Base-by-base conservation (phyloP, 139 green algal genomes). In the Chara braunii region DNA sequence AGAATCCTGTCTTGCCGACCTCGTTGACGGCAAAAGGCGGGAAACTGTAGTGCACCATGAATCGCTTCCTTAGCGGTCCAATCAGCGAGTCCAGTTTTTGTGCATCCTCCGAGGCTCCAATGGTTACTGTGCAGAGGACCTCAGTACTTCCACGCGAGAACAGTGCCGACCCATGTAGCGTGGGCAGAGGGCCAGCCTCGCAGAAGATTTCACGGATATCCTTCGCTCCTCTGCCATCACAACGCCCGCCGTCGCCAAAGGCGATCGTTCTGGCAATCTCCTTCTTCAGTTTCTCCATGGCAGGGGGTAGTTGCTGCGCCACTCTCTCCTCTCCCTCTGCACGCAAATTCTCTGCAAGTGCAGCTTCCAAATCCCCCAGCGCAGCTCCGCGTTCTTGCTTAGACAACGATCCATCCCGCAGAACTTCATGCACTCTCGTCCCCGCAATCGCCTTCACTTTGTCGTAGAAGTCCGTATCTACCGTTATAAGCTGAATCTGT, bases 61-160 rank as follows among this genome's bases (percentile, higher is more conserved):
- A 78, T 6, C 22, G 32, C 56, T 77, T 77, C 12, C 30, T 26
- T 0, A 9, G 18, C 2, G 33, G 22, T n/a, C 70, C 77, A 9
- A 23, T 74, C 29, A 26, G 24, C 35, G 67, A 32, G 37, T 80
- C 23, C 5, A 54, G 6, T 2, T 33, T 11, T 51, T 80, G 36
- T 2, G 51, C 69, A 33, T 81, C 68, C 0, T 81, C 51, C 4
- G 60, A 45, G 0, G 50, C 18, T 3, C 67, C 67, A 1, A 76
- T 9, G 6, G 67, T 73, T 4, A 75, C 62, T 1, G 67, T 74
- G 23, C 61, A 74, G 8, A 76, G 42, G 44, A 71, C 51, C 81
- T 97, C 91, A 26, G 92, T 98, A 73, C 96, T 91, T 2, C 93
- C 93, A 2, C 94, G 83, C 6, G 90, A 97, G 75, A 99, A 99